phyloP scores from a whole-genome alignment of 1,284 basidiomycete genomes.

The Pyrrhoderma noxium region DNA sequence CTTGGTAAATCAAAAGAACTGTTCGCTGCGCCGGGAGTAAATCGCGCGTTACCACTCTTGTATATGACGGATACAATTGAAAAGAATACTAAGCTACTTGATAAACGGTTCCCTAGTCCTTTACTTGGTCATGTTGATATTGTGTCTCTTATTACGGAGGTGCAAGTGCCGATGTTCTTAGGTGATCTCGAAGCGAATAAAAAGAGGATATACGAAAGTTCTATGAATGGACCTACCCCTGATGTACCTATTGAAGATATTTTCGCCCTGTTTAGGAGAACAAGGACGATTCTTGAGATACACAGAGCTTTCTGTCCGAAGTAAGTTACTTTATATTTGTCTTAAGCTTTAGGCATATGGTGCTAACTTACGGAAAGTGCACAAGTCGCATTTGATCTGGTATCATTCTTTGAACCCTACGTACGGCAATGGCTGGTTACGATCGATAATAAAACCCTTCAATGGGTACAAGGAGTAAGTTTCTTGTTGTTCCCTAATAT shows the following conservation, averaged over 20 bases:
- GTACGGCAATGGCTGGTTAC: slow-evolving; percentile 87
- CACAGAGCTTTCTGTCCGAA: slow-evolving; percentile 72
- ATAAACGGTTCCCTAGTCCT: slow-evolving; percentile 81
- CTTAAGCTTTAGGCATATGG: not conserved
- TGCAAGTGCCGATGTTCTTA: slow-evolving; percentile 69
- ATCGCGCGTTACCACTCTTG: slow-evolving; percentile 72
- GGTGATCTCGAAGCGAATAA: slow-evolving; percentile 69
- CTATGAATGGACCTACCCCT: slow-evolving; percentile 71
- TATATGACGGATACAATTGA: slow-evolving; percentile 86
- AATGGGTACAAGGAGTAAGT: slow-evolving; percentile 90
- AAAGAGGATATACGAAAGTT: slow-evolving; percentile 66
- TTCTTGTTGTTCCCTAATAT: not conserved
- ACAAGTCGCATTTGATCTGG: slow-evolving; percentile 58
- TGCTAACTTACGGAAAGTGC: slow-evolving; percentile 32
- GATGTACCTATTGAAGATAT: slow-evolving; percentile 84
- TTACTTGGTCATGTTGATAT: slow-evolving; percentile 74
- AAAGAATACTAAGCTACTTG: slow-evolving; percentile 73
- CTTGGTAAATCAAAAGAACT: slow-evolving; percentile 64
- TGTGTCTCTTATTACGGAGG: slow-evolving; percentile 70
- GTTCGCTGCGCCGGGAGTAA: slow-evolving; percentile 61
- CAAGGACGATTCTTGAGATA: slow-evolving; percentile 70
- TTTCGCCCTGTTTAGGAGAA: slow-evolving; percentile 76
- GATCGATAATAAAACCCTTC: slow-evolving; percentile 84
- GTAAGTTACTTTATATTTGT: slow-evolving; percentile 36
- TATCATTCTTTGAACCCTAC: slow-evolving; percentile 80